Percentiles rank a stretch among this genome's conserved stretches.
Evolutionary conservation across 345 rosid species (phyloP).

Genomic region (Salix udensis): DNA sequence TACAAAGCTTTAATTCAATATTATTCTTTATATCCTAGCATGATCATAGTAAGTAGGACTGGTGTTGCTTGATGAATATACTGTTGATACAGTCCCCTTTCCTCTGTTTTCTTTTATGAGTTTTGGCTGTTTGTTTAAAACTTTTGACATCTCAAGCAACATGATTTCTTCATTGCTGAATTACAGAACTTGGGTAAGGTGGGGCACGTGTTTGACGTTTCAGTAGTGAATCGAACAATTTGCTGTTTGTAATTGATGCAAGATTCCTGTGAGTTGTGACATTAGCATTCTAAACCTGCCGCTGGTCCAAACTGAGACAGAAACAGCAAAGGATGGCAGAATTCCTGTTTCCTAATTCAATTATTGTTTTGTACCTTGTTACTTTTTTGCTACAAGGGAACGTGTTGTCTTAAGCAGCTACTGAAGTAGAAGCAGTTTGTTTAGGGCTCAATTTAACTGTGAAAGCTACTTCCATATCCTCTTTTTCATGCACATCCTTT

Average conservation of each 20-base stretch:
- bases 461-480: not conserved
- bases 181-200: constrained; percentile 40
- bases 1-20: not conserved
- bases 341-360: not conserved
- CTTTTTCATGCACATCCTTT: not conserved
- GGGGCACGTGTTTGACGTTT: constrained; percentile 32
- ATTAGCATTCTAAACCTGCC: not conserved
- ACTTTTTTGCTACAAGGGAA: not conserved
- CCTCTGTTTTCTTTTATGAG: not conserved
- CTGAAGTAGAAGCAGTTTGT: not conserved
- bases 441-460: not conserved
- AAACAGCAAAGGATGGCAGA: constrained; percentile 5
- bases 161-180: constrained; percentile 34
- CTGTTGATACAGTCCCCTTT: not conserved
- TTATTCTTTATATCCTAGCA: not conserved
- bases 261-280: constrained; percentile 1
- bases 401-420: not conserved
- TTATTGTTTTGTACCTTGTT: not conserved
- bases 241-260: not conserved
- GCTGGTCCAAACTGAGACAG: constrained; percentile 3
- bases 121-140: constrained; percentile 15
- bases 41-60: not conserved
- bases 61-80: not conserved
- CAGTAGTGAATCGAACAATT: constrained; percentile 20
- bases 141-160: constrained; percentile 19